These are phyloP conservation scores for Apostasia shenzhenica DNA, from an alignment of 106 monocot species.

Conservation along the genomic window DNA sequence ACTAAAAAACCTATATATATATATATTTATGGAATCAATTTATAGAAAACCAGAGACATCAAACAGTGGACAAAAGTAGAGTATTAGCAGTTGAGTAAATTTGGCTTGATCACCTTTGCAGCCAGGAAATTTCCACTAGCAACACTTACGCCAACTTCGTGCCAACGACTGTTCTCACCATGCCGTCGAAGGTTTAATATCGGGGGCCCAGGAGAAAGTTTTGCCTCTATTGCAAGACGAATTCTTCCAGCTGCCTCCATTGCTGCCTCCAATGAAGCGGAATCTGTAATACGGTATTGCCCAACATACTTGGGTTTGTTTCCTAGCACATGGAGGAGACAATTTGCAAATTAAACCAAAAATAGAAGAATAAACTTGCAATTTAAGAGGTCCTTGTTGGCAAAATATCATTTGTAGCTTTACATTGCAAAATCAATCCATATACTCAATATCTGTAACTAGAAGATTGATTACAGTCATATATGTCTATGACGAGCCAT, in stretches of 20 bases:
- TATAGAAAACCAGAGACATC: no score
- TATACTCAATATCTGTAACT: no score
- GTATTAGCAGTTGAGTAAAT: no score
- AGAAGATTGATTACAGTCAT: no score
- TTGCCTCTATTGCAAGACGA: conserved; percentile 76
- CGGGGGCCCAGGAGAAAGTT: conserved; percentile 93
- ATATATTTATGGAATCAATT: no score
- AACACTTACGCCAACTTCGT: conserved; percentile 78
- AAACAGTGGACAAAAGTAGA: no score
- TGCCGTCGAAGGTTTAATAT: conserved; percentile 76
- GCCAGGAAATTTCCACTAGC: conserved; percentile 90
- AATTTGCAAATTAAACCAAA: conserved; percentile 1
- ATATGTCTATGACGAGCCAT: no score
- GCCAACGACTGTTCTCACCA: conserved; percentile 91
- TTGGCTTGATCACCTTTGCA: conserved; percentile 55
- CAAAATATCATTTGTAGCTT: background rate
- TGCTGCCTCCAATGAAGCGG: conserved; percentile 68
- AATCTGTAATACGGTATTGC: conserved; percentile 73
- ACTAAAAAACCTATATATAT: no score
- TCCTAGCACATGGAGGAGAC: conserved; percentile 18
- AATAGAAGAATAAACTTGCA: background rate
- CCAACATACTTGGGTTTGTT: conserved; percentile 63
- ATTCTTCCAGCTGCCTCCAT: conserved; percentile 82
- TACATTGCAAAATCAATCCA: no score
- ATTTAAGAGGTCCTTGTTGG: background rate